Conservation (phyloP, 495 filamentous ascomycete genomes). For the Podospora conica region DNA sequence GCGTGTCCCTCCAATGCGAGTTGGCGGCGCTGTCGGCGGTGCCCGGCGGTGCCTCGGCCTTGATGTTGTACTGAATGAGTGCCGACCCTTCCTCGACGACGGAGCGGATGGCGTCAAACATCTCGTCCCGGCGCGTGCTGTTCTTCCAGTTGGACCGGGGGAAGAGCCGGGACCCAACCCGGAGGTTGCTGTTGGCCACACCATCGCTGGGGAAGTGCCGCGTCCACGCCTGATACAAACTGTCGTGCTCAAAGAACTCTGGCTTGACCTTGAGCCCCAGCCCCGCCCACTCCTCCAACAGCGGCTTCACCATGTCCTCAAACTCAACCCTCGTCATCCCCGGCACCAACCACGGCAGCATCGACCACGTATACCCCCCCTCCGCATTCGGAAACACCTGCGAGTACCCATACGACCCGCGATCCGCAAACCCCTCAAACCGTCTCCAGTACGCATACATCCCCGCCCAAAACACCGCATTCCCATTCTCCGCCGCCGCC, state of each 20-base stretch:
- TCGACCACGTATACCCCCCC: constrained; percentile 11
- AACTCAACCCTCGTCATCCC: constrained; percentile 17
- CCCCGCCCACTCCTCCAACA: constrained; percentile 33
- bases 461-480: constrained; percentile 44
- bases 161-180: constrained; percentile 38
- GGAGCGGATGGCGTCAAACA: constrained; percentile 18
- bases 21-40: neutral
- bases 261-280: constrained; percentile 30
- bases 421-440: constrained; percentile 37
- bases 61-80: constrained; percentile 22
- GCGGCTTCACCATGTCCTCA: constrained; percentile 29
- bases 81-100: constrained; percentile 17
- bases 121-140: constrained; percentile 20
- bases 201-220: constrained; percentile 15
- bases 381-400: constrained; percentile 29
- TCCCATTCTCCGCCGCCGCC: constrained; percentile 28
- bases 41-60: neutral
- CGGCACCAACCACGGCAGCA: constrained; percentile 21
- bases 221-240: constrained; percentile 18
- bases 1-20: neutral
- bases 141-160: constrained; percentile 28
- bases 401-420: constrained; percentile 48
- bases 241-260: constrained; percentile 18
- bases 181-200: constrained; percentile 19
- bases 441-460: constrained; percentile 42